Evolutionary conservation across 1,139 yeast species (phyloP).

Genomic region (Saccharomycopsis hybrid): DNA sequence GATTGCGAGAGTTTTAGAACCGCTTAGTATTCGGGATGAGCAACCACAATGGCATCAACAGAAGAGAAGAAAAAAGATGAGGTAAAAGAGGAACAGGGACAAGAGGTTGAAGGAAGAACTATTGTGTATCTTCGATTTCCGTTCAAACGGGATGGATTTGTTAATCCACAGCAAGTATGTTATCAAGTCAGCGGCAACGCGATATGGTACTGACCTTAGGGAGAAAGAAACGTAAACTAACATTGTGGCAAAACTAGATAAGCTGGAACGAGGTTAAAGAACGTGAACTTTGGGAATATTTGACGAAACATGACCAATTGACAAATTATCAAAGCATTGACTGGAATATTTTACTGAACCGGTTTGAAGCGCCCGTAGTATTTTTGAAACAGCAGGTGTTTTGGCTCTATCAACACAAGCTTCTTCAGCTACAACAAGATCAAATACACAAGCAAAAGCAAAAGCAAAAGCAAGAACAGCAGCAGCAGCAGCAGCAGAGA

Average conservation of each 20-base stretch:
- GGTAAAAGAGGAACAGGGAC: too few species aligned
- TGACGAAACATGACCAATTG: constrained; percentile 1
- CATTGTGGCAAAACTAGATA: not conserved
- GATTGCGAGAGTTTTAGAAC: too few species aligned
- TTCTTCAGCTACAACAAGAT: not conserved
- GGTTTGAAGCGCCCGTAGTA: constrained; percentile 6
- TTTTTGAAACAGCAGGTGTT: constrained; percentile 19
- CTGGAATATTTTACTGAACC: constrained; percentile 9
- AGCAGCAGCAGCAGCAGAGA: not conserved
- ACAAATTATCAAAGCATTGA: constrained; percentile 3
- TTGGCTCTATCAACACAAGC: constrained; percentile 13
- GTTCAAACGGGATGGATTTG: constrained; percentile 17
- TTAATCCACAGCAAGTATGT: constrained; percentile 15
- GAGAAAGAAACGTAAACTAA: too few species aligned
- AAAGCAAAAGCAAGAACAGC: too few species aligned
- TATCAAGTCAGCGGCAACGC: too few species aligned
- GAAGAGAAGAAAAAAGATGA: too few species aligned
- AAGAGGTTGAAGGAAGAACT: constrained; percentile 6
- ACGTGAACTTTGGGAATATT: constrained; percentile 3
- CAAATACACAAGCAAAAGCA: not conserved
- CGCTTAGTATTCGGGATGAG: too few species aligned
- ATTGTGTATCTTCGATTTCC: constrained; percentile 20
- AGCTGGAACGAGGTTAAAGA: constrained; percentile 8
- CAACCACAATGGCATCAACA: too few species aligned
- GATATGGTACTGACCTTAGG: not conserved